Evolutionary conservation across 208 protist genomes (phyloP).

Genomic region (Leishmania lainsoni): DNA sequence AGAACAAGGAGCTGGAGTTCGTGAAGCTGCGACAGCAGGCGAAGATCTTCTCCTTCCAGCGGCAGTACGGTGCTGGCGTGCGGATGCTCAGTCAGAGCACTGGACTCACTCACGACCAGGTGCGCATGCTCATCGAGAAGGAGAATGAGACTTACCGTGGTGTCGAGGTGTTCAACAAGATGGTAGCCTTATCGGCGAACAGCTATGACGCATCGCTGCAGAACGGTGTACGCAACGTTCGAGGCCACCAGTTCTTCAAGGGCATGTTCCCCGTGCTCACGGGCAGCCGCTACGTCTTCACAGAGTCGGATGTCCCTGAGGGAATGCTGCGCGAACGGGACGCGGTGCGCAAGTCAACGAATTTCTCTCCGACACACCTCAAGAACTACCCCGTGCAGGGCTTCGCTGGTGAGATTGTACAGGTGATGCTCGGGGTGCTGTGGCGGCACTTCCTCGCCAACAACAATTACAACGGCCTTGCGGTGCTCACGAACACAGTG

Average conservation of each 20-base stretch:
- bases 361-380: slow-evolving; percentile 91
- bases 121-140: slow-evolving; percentile 92
- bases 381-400: slow-evolving; percentile 95
- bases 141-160: slow-evolving; percentile 88
- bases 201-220: slow-evolving; percentile 88
- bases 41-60: slow-evolving; percentile 95
- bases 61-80: slow-evolving; percentile 92
- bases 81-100: slow-evolving; percentile 93
- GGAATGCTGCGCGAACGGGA: slow-evolving; percentile 61
- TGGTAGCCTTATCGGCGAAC: slow-evolving; percentile 90
- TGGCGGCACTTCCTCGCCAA: slow-evolving; percentile 86
- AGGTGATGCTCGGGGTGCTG: slow-evolving; percentile 91
- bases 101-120: slow-evolving; percentile 89
- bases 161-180: slow-evolving; percentile 90
- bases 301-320: slow-evolving; percentile 86
- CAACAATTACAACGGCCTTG: slow-evolving; percentile 91
- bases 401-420: slow-evolving; percentile 94
- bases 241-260: slow-evolving; percentile 91
- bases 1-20: slow-evolving; percentile 93
- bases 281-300: slow-evolving; percentile 91
- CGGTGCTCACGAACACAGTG: slow-evolving; percentile 92
- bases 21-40: slow-evolving; percentile 92
- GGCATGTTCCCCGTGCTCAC: slow-evolving; percentile 93
- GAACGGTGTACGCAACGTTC: slow-evolving; percentile 83
- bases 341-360: slow-evolving; percentile 80